Evolutionary conservation across 352 stramenopile species (phyloP), one percentile per base, ranked within the genome.

Genomic region (Phytophthora fragariae): DNA sequence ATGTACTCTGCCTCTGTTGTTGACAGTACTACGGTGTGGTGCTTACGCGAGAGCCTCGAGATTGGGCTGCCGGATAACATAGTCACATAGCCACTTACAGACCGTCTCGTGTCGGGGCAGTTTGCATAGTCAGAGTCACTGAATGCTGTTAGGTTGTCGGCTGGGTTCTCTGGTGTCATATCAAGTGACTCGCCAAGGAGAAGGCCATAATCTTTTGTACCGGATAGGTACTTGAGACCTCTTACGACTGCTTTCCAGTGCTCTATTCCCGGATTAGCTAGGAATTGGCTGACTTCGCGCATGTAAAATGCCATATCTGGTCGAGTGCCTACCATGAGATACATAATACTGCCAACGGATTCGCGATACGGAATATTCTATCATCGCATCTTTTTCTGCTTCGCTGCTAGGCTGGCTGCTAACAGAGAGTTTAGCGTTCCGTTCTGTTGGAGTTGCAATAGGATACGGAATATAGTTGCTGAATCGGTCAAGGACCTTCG

Each of bases 281-380:
- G 21, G 31, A 62, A 70, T 39, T 65, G 59, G 64, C 65, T 70
- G 44, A 68, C 58, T 54, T 73, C 58, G 21, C 62, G 33, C 52
- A 73, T 37, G 27, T 50, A 73, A 59, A 56, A 73, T 55, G 56
- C 54, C 33, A 65, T n/a, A 33, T 71, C 46, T 24, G 41, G 47
- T 6, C 55, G n/a, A 56, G 64, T 71, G 17, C 35, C 64, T 31
- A 64, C 55, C 64, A 71, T 65, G 3, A 71, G 5, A 24, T 61
- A 71, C 56, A 65, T 71, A 1, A 60, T 35, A 56, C 62, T 69
- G 11, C 62, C 62, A 29, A 69, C 21, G 7, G 37, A 52, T 55
- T 69, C 62, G 15, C 53, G 17, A 29, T 65, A 65, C 15, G 64
- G 64, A 53, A 61, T 53, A 27, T 5, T 9, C 65, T 57, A 27